Evolutionary conservation across 306 rosid species (phyloP), one percentile per base, ranked within the genome.

Genomic region (Citrullus colocynthis): DNA sequence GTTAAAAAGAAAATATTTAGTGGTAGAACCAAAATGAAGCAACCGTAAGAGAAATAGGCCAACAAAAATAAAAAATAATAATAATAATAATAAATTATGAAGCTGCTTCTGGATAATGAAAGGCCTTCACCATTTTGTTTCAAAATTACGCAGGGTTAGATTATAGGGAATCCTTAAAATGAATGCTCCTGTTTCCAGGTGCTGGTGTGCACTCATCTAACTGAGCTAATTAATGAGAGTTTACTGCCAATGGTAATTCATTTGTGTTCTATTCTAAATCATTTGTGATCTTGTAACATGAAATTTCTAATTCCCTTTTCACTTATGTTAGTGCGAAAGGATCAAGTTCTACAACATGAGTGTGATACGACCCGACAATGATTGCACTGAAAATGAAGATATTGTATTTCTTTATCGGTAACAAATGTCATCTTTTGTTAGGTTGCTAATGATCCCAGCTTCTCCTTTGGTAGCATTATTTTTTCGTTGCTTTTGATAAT

Each of bases 161-260:
- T 30, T 61, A 41, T 62, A 42, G 52, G 48, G 17, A 6, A 0
- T 18, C 65, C 45, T 24, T 48, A 16, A 75, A 44, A 74, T 52
- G 42, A n/a, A 60, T 79, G 56, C 49, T 71, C 32, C 63, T 84
- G 24, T 72, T 77, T 74, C 82, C 82, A 95, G 98, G 98, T 90
- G 86, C 85, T 95, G 34, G 89, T 89, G 85, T 90, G 96, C 86
- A 95, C 97, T 75, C 98, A 95, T 92, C 86, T 95, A 81, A 88
- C 96, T 36, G 98, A 95, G 89, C 80, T 95, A 84, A 82, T 95
- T 85, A 84, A 93, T 77, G 91, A 91, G 81, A 81, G 75, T 86
- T 90, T 85, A 80, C 77, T 92, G 76, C 80, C 87, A 66, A 82
- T 87, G 91, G 97, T 95, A 73, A 73, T 49, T 73, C 60, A 51